Evolutionary conservation across 2,329 filamentous ascomycete genomes (phyloP).

Genomic region (Arthroderma sp.): DNA sequence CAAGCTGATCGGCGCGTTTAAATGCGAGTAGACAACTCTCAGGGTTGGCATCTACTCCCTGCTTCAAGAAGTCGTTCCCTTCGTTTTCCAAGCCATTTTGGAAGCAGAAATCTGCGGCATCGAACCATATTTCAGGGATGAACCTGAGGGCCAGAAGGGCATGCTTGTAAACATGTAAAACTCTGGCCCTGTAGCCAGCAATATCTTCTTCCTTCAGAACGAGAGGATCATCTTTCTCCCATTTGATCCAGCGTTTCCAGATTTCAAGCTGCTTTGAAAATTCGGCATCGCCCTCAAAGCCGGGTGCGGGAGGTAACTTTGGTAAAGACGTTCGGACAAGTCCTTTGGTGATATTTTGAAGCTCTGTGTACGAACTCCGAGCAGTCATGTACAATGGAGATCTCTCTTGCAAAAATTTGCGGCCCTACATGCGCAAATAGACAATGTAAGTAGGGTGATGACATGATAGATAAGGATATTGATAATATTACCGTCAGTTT

Average conservation of each 20-base stretch:
- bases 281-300: constrained; percentile 76
- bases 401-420: constrained; percentile 86
- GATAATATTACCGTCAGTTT: constrained; percentile 61
- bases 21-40: constrained; percentile 86
- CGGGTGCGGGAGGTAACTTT: constrained; percentile 65
- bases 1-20: constrained; percentile 77
- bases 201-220: constrained; percentile 73
- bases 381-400: constrained; percentile 95
- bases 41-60: constrained; percentile 79
- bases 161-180: constrained; percentile 86
- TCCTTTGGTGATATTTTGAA: constrained; percentile 76
- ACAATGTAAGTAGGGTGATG: constrained; percentile 6
- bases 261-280: constrained; percentile 71
- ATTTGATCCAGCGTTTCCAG: constrained; percentile 89
- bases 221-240: constrained; percentile 88
- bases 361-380: constrained; percentile 71
- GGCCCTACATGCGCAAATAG: constrained; percentile 44
- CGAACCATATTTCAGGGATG: constrained; percentile 92
- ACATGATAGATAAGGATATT: background rate
- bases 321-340: constrained; percentile 68
- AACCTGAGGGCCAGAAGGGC: constrained; percentile 87
- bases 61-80: constrained; percentile 64
- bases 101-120: constrained; percentile 86
- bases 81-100: constrained; percentile 58
- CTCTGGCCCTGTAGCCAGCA: constrained; percentile 59